phyloP scores from a whole-genome alignment of 2,329 filamentous ascomycete species.

The Westerdykella aurantiaca region DNA sequence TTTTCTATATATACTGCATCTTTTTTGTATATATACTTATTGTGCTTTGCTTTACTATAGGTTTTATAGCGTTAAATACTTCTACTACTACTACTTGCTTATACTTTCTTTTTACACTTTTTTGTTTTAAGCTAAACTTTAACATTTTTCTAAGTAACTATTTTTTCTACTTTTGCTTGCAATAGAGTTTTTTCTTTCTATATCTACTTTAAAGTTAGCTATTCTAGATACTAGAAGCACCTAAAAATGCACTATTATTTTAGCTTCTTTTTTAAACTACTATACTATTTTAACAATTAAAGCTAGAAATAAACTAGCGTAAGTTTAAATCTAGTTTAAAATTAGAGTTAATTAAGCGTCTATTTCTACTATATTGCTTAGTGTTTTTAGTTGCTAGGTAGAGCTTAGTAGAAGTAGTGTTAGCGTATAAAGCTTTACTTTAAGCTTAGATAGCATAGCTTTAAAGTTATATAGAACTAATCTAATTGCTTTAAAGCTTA shows the following conservation, averaged over 20 bases:
- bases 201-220: constrained; percentile 2
- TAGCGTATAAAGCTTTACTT: not conserved
- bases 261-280: not conserved
- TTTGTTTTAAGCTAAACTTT: constrained; percentile 1
- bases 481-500: not conserved
- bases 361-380: no score
- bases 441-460: not conserved
- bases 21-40: constrained; percentile 2
- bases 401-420: not conserved
- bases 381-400: no score
- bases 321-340: no score
- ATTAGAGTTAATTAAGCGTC: no score
- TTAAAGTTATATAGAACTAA: not conserved
- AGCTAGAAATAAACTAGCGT: no score
- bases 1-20: constrained; percentile 1
- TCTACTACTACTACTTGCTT: not conserved
- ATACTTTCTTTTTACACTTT: constrained; percentile 1
- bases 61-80: constrained; percentile 1
- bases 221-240: not conserved
- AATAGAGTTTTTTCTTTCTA: constrained; percentile 4
- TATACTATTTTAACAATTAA: not conserved
- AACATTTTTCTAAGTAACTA: constrained; percentile 2
- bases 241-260: constrained; percentile 1
- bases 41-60: no score
- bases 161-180: constrained; percentile 3